Conservation (phyloP, 1,284 basidiomycete genomes). For the Porodaedalea pini region DNA sequence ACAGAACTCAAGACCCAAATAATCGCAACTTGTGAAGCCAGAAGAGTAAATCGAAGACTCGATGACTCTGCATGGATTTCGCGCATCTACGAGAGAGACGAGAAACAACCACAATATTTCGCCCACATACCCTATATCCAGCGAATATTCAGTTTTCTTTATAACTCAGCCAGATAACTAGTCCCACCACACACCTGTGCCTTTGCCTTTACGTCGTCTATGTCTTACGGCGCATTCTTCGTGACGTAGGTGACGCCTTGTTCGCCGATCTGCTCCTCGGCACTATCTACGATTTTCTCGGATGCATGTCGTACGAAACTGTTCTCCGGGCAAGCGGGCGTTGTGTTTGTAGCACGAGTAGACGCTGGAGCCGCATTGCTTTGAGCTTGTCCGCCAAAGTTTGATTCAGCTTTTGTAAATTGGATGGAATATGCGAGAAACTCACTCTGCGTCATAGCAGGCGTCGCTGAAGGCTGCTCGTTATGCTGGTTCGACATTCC, state of each 20-base stretch:
- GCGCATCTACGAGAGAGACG: constrained; percentile 4
- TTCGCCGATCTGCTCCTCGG: background rate
- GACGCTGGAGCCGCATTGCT: no score
- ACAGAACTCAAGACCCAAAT: no score
- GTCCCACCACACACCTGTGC: constrained; percentile 1
- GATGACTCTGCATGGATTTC: no score
- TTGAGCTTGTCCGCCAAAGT: background rate
- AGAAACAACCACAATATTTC: constrained; percentile 15
- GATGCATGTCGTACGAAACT: background rate
- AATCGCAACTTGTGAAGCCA: no score
- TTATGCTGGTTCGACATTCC: background rate
- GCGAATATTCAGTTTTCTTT: background rate
- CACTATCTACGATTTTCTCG: background rate
- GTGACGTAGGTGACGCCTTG: background rate
- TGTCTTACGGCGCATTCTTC: background rate
- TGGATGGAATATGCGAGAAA: background rate
- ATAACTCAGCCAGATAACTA: background rate
- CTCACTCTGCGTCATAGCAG: background rate
- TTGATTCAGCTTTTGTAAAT: background rate
- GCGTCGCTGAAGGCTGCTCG: constrained; percentile 1
- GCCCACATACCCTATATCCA: constrained; percentile 11
- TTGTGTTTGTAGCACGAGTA: no score
- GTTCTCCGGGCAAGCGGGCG: background rate
- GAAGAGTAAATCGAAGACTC: no score
- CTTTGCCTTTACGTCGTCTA: constrained; percentile 8